Conservation (phyloP, 768 basidiomycete species). For the Mrakia frigida region DNA sequence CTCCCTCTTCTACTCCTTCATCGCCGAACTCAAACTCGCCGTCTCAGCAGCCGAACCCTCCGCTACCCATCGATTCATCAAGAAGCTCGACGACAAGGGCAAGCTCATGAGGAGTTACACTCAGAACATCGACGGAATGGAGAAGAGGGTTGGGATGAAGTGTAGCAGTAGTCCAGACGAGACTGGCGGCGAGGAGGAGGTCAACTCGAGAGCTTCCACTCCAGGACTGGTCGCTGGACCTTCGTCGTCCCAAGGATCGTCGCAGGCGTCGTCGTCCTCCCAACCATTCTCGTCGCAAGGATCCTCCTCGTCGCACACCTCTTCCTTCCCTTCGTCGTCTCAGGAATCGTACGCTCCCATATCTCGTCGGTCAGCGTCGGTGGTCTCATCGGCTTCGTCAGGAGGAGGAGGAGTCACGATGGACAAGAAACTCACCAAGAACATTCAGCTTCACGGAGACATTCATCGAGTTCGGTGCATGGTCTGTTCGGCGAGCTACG, state of each 20-base stretch:
- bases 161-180: conserved; percentile 52
- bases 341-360: background rate
- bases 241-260: background rate
- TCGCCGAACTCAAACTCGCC: conserved; percentile 78
- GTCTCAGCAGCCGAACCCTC: conserved; percentile 65
- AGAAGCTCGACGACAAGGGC: conserved; percentile 71
- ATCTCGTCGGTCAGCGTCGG: background rate
- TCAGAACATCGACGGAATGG: conserved; percentile 96
- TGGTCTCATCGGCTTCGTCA: conserved; percentile 46
- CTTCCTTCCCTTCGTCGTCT: conserved; percentile 1
- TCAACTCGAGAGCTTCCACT: background rate
- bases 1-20: conserved; percentile 88
- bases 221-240: background rate
- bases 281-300: background rate
- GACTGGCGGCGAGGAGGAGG: background rate
- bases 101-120: conserved; percentile 88
- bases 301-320: conserved; percentile 19
- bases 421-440: conserved; percentile 66
- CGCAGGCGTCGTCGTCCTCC: conserved; percentile 2
- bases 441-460: conserved; percentile 91
- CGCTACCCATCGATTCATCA: conserved; percentile 82
- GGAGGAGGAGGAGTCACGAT: conserved; percentile 60
- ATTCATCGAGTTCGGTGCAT: conserved; percentile 85
- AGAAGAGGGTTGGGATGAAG: conserved; percentile 69
- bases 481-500: conserved; percentile 72